A percentile compares a stretch with the other conserved stretches of the same genome.
Evolutionary conservation across 352 stramenopile genomes (phyloP).

Genomic region (Phytophthora multivora): DNA sequence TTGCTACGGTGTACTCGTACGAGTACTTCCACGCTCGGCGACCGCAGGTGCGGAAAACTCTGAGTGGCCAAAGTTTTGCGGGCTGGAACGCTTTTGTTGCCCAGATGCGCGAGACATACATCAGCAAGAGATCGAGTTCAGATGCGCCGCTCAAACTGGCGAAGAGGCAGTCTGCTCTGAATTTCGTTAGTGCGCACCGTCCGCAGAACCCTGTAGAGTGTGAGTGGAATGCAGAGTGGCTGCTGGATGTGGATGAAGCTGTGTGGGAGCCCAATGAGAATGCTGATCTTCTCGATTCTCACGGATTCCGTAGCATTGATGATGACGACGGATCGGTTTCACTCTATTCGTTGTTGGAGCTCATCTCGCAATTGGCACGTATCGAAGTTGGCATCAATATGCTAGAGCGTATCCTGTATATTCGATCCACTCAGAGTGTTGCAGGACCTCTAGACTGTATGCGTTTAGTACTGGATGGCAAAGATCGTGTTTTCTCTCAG

Average conservation of each 20-base stretch:
- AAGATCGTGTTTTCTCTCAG: slow-evolving; percentile 57
- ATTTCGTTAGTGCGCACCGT: slow-evolving; percentile 9
- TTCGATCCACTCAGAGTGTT: slow-evolving; percentile 36
- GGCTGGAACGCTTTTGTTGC: slow-evolving; percentile 61
- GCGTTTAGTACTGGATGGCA: slow-evolving; percentile 56
- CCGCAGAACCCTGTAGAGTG: slow-evolving; percentile 40
- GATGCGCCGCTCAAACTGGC: neutral
- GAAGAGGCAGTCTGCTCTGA: neutral
- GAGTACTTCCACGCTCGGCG: slow-evolving; percentile 49
- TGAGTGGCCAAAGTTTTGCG: slow-evolving; percentile 47
- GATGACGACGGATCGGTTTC: slow-evolving; percentile 25
- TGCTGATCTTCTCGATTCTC: neutral
- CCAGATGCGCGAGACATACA: slow-evolving; percentile 60
- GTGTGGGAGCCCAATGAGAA: slow-evolving; percentile 39
- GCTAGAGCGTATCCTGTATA: slow-evolving; percentile 33
- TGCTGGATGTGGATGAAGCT: slow-evolving; percentile 53
- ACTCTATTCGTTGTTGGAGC: slow-evolving; percentile 43
- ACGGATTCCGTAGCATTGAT: neutral
- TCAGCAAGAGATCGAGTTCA: slow-evolving; percentile 23
- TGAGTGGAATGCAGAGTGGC: slow-evolving; percentile 56
- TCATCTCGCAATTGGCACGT: slow-evolving; percentile 45
- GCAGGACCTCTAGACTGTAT: slow-evolving; percentile 30
- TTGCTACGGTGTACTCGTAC: slow-evolving; percentile 57
- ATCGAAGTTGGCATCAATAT: slow-evolving; percentile 44
- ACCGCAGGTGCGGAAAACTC: slow-evolving; percentile 44